phyloP scores from a whole-genome alignment of 2,329 filamentous ascomycete genomes.

The Fusarium poae region DNA sequence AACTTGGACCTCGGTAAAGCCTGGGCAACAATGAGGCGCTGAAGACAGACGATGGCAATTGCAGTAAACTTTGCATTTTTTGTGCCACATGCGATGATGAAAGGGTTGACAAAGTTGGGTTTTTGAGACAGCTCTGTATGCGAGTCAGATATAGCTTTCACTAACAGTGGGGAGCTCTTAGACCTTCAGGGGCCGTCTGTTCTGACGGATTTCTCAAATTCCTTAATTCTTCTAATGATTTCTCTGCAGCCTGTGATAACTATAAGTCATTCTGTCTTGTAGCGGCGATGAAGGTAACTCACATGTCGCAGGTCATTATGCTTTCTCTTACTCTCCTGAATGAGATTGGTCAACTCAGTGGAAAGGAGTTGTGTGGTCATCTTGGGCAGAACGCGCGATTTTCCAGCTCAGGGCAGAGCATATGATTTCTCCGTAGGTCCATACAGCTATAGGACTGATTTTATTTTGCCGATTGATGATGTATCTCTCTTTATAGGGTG shows the following conservation, averaged over 20 bases:
- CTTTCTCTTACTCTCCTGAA: conserved; percentile 96
- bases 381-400: conserved; percentile 54
- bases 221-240: conserved; percentile 91
- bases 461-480: conserved; percentile 33
- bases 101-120: conserved; percentile 89
- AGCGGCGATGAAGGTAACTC: conserved; percentile 48
- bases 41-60: conserved; percentile 88
- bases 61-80: conserved; percentile 91
- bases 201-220: conserved; percentile 53
- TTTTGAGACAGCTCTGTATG: conserved; percentile 81
- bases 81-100: conserved; percentile 91
- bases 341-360: conserved; percentile 88
- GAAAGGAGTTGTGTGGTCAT: conserved; percentile 94
- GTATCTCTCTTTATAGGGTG: conserved; percentile 30
- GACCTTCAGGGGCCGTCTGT: conserved; percentile 57
- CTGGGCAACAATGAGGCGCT: conserved; percentile 85
- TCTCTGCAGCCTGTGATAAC: conserved; percentile 81
- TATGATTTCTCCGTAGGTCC: conserved; percentile 40
- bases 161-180: conserved; percentile 31
- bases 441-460: conserved; percentile 45
- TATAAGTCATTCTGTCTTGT: not conserved
- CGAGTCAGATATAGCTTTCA: conserved; percentile 41
- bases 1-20: conserved; percentile 84
- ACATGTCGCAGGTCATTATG: conserved; percentile 89
- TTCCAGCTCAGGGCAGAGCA: conserved; percentile 47